Conservation (phyloP, 2,329 filamentous ascomycete genomes). For the Emmonsiellopsis sp. region DNA sequence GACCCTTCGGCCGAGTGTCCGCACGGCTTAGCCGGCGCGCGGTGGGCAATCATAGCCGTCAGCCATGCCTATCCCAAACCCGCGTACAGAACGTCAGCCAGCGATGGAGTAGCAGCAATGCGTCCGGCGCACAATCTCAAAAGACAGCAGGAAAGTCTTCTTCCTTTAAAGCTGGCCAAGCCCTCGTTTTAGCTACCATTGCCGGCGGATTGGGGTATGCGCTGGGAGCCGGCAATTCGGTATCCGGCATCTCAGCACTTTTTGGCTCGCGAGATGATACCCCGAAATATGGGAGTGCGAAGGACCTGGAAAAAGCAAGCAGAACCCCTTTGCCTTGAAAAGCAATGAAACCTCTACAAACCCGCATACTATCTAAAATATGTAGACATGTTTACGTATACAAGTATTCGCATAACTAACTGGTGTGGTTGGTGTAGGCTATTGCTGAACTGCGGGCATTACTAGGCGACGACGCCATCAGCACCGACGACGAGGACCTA, state of each 20-base stretch:
- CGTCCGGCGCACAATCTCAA: background rate
- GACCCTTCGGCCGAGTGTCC: slow-evolving; percentile 6
- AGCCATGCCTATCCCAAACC: background rate
- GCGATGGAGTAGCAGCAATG: slow-evolving; percentile 10
- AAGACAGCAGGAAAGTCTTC: background rate
- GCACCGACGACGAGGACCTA: slow-evolving; percentile 55
- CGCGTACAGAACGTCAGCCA: background rate
- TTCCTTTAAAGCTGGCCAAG: slow-evolving; percentile 5
- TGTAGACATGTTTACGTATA: background rate
- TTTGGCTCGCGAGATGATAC: slow-evolving; percentile 12
- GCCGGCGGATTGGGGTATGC: slow-evolving; percentile 45
- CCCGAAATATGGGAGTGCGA: slow-evolving; percentile 29
- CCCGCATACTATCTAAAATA: background rate
- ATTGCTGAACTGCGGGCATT: slow-evolving; percentile 45
- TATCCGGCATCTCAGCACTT: slow-evolving; percentile 19
- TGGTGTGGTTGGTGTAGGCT: slow-evolving; percentile 32
- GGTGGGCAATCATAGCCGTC: background rate
- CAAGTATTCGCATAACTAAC: background rate
- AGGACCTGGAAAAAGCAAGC: slow-evolving; percentile 32
- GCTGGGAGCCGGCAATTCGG: slow-evolving; percentile 38
- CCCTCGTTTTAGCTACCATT: slow-evolving; percentile 39
- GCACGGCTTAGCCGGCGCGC: slow-evolving; percentile 6
- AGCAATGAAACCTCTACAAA: background rate
- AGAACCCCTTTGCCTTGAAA: background rate
- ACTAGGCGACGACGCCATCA: slow-evolving; percentile 53